phyloP scores from a whole-genome alignment of 208 protist species.

The Leishmania mexicana region DNA sequence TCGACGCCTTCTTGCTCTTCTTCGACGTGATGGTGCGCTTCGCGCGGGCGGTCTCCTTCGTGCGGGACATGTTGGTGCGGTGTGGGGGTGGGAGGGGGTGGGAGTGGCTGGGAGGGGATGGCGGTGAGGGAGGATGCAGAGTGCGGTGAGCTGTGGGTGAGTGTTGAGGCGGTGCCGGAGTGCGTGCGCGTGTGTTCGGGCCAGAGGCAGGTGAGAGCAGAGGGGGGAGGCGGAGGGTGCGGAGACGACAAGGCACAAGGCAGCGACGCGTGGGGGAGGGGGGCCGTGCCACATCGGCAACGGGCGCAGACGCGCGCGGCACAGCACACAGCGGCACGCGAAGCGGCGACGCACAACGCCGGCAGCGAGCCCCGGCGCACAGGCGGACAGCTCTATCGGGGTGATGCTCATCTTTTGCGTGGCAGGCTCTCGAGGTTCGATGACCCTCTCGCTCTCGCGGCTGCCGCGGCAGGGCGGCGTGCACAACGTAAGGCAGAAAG shows the following conservation, averaged over 20 bases:
- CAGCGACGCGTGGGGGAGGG: not conserved
- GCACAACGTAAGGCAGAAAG: not conserved
- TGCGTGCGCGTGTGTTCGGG: not conserved
- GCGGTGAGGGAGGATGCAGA: not conserved
- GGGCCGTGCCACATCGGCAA: not conserved
- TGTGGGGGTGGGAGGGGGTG: slow-evolving; percentile 25
- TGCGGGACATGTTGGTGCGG: slow-evolving; percentile 91
- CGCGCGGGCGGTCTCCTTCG: slow-evolving; percentile 96
- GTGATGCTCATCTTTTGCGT: no score
- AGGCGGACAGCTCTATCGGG: not conserved
- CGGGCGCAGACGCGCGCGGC: no score
- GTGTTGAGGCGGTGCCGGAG: not conserved
- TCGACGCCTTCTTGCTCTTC: slow-evolving; percentile 97
- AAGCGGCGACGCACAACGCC: not conserved
- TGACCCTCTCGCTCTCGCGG: no score
- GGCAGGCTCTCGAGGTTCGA: no score
- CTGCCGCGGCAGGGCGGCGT: no score
- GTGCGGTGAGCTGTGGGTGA: not conserved
- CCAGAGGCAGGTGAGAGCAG: not conserved
- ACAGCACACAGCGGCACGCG: not conserved
- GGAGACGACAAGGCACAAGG: not conserved
- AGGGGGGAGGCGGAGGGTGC: not conserved
- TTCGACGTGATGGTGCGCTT: slow-evolving; percentile 97
- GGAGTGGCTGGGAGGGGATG: not conserved
- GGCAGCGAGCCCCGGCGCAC: not conserved